Evolutionary conservation across 2,329 filamentous ascomycete genomes (phyloP), one percentile per base, ranked within the genome.

Genomic region (Cadophora sp.): DNA sequence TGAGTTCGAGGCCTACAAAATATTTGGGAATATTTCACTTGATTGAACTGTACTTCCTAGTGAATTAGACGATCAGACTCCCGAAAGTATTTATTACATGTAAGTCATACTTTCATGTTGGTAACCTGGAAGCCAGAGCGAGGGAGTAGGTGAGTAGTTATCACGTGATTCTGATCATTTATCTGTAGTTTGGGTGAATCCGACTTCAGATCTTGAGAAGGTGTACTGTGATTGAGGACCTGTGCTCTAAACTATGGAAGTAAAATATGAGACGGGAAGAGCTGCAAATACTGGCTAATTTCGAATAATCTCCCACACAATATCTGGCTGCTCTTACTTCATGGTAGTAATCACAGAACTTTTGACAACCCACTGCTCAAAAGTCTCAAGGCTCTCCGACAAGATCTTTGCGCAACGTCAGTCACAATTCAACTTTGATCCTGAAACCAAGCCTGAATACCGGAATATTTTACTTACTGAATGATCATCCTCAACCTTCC

Each of bases 401-500:
- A 67, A 45, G 16, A 62, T 58, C 64, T 66, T 24, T n/a, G 20
- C 6, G 3, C 27, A 20, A 1, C 16, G 18, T 64, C 4, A 66
- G 30, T 18, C 18, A 27, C 8, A 11, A 18, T 45, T 33, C 24
- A 20, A 39, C 9, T 16, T 13, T 2, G 7, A 39, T 39, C 8
- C 6, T 16, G 30, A 36, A 22, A 62, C 6, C 3, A 24, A 11
- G 20, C 18, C 11, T 36, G 1, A n/a, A 24, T 20, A 47, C 4
- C 11, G n/a, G 1, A n/a, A 24, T 20, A 36, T n/a, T 13, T 6
- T 2, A 61, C 67, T 62, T 48, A 68, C 63, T 39, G 56, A 56
- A 45, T 65, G 63, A 67, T 66, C 55, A 36, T 50, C 47, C 48
- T 65, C 65, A 27, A 69, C 41, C 11, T 59, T 50, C 30, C 39